phyloP scores from a whole-genome alignment of 257 asterid species.

The Apocynum venetum region DNA sequence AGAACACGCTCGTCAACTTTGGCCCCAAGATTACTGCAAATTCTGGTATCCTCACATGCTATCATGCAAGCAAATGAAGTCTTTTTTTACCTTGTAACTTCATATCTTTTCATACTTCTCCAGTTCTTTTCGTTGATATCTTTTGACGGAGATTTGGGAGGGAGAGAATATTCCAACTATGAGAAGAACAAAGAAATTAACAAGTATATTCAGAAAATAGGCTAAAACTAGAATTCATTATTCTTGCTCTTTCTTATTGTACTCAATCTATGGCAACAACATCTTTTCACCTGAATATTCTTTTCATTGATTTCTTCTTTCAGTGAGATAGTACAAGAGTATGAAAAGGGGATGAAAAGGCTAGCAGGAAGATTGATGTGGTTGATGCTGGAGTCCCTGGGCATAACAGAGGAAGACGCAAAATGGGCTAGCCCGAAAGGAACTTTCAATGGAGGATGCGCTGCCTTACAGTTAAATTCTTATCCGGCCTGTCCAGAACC shows the following conservation, averaged over 20 bases:
- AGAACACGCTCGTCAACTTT: conserved; percentile 71
- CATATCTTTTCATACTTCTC: no score
- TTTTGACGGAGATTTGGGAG: no score
- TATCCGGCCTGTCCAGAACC: conserved; percentile 98
- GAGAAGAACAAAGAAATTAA: no score
- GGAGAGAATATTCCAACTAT: no score
- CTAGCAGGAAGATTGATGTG: conserved; percentile 63
- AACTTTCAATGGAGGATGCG: conserved; percentile 33
- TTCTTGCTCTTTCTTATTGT: no score
- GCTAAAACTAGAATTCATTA: background rate
- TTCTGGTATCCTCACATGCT: conserved; percentile 51
- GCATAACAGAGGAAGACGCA: conserved; percentile 46
- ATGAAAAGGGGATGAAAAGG: conserved; percentile 52
- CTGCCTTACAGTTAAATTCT: conserved; percentile 69
- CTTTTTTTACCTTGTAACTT: no score
- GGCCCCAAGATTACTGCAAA: conserved; percentile 56
- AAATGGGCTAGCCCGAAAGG: conserved; percentile 53
- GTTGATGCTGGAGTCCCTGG: conserved; percentile 69
- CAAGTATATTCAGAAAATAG: background rate
- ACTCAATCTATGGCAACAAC: no score
- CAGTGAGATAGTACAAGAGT: conserved; percentile 66
- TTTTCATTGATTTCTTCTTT: background rate
- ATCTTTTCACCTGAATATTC: no score
- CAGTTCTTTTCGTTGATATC: no score
- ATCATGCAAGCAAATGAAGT: conserved; percentile 1